Conservation (phyloP, 371 early-diverging fungal genomes). For the Mortierella sp. region DNA sequence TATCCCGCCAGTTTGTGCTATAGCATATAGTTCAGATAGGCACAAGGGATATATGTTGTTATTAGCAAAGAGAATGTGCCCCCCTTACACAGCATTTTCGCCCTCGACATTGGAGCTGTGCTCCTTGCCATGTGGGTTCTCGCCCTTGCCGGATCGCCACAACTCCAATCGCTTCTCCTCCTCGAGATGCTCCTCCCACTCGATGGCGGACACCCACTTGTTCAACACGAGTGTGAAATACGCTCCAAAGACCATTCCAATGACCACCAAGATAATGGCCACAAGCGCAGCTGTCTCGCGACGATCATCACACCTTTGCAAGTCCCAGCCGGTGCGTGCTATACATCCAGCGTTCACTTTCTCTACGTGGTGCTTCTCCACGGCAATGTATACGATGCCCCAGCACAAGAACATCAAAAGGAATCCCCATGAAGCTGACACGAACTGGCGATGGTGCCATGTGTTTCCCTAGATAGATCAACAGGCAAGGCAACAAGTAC, state of each 20-base stretch:
- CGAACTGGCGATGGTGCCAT: conserved; percentile 50
- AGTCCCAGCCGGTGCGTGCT: conserved; percentile 23
- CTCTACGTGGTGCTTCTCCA: conserved; percentile 20
- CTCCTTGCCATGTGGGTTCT: conserved; percentile 20
- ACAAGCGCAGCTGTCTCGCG: conserved; percentile 18
- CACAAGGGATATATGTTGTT: no score
- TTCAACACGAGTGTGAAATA: conserved; percentile 35
- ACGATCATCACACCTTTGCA: conserved; percentile 15
- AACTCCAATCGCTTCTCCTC: conserved; percentile 30
- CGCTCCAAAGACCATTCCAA: conserved; percentile 25
- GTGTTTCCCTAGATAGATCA: conserved; percentile 24
- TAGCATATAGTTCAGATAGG: no score
- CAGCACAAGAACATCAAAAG: conserved; percentile 50
- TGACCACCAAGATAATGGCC: conserved; percentile 18
- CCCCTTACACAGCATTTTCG: background rate
- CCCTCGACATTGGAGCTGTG: background rate
- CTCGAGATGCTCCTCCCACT: conserved; percentile 44
- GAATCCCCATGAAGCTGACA: conserved; percentile 48
- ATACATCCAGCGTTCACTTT: conserved; percentile 37
- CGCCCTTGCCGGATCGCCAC: conserved; percentile 36
- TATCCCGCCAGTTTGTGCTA: no score
- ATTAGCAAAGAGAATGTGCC: no score
- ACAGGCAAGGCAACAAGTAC: no score
- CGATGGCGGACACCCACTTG: conserved; percentile 28
- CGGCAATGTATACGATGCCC: conserved; percentile 47